Evolutionary conservation across 2,329 filamentous ascomycete species (phyloP).

Genomic region (Metarhizium brunneum): DNA sequence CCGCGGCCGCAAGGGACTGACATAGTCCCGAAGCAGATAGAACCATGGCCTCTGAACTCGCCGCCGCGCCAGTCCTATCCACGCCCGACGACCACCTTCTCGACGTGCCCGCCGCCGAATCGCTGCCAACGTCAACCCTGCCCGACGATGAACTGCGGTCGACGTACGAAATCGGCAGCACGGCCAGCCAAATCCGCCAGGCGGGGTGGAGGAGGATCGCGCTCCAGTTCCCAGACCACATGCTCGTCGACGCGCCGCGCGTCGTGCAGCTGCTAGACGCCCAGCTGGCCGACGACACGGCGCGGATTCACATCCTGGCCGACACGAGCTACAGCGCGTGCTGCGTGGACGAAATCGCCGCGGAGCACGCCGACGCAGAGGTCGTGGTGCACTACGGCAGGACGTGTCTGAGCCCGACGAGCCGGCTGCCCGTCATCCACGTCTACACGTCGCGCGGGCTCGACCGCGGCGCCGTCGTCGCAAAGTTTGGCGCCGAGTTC

Average conservation of each 20-base stretch:
- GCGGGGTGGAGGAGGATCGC: slow-evolving; percentile 70
- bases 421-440: slow-evolving; percentile 78
- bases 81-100: slow-evolving; percentile 53
- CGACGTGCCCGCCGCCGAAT: slow-evolving; percentile 37
- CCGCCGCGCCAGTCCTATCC: slow-evolving; percentile 50
- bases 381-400: slow-evolving; percentile 92
- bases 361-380: slow-evolving; percentile 84
- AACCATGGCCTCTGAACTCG: slow-evolving; percentile 37
- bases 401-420: slow-evolving; percentile 84
- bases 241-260: slow-evolving; percentile 77
- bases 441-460: slow-evolving; percentile 74
- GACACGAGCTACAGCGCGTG: slow-evolving; percentile 97
- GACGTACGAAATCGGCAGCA: slow-evolving; percentile 80
- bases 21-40: not conserved
- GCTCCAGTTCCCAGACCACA: slow-evolving; percentile 90
- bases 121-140: slow-evolving; percentile 21
- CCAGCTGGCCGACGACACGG: slow-evolving; percentile 14
- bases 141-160: slow-evolving; percentile 61
- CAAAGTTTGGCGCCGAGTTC: slow-evolving; percentile 61
- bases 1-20: not conserved
- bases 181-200: slow-evolving; percentile 63
- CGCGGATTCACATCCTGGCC: slow-evolving; percentile 69
- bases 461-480: slow-evolving; percentile 45
- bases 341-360: slow-evolving; percentile 94
- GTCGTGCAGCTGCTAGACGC: slow-evolving; percentile 52